phyloP scores from a whole-genome alignment of 2,329 filamentous ascomycete genomes.

The Xylaria sp. region DNA sequence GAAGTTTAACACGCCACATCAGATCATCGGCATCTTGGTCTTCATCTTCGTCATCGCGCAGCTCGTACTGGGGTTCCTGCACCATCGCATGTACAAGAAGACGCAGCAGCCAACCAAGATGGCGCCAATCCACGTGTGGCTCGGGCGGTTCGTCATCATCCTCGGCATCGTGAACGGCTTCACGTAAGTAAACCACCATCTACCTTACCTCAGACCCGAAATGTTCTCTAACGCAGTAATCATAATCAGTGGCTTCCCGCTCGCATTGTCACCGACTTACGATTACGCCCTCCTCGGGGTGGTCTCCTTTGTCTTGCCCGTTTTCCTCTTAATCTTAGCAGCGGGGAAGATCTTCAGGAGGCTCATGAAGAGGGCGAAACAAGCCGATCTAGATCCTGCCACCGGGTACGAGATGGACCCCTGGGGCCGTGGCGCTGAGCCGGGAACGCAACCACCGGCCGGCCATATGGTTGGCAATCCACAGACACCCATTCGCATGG shows the following conservation, averaged over 20 bases:
- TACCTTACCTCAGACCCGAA: not conserved
- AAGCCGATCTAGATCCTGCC: constrained; percentile 21
- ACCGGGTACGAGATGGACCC: constrained; percentile 40
- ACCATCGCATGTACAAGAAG: constrained; percentile 59
- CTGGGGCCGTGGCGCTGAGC: constrained; percentile 19
- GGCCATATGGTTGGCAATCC: constrained; percentile 8
- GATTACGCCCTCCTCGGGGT: constrained; percentile 56
- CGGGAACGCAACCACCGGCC: not conserved
- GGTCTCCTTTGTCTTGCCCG: constrained; percentile 51
- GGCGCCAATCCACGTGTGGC: constrained; percentile 61
- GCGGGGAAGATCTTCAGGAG: constrained; percentile 44
- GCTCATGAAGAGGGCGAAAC: constrained; percentile 39
- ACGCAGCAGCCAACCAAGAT: constrained; percentile 56
- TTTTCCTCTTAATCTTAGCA: constrained; percentile 46
- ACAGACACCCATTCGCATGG: constrained; percentile 14
- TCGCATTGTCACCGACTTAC: constrained; percentile 57
- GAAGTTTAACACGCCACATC: constrained; percentile 59
- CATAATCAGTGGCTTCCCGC: constrained; percentile 64
- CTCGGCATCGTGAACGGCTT: constrained; percentile 63
- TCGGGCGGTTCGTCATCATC: constrained; percentile 59
- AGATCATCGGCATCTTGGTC: constrained; percentile 63
- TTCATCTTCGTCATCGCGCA: constrained; percentile 58
- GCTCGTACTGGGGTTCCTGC: constrained; percentile 59
- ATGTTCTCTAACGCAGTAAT: not conserved
- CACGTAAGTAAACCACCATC: constrained; percentile 54